Evolutionary conservation across 1,139 yeast species (phyloP).

Genomic region (Yamadazyma dushanensis): DNA sequence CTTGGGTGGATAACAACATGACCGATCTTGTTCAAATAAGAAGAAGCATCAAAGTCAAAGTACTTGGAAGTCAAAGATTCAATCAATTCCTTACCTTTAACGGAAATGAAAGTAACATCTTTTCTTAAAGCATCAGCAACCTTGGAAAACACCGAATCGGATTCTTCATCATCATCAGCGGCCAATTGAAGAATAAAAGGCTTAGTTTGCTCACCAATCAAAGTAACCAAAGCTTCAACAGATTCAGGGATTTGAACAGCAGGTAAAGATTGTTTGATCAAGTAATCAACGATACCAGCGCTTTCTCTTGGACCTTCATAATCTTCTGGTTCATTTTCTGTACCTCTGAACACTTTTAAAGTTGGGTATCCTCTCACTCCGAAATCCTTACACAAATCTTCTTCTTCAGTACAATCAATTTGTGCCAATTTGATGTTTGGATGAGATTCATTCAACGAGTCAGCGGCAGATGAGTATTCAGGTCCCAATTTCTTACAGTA

Average conservation of each 20-base stretch:
- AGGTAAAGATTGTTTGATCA: slow-evolving; percentile 84
- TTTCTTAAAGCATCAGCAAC: slow-evolving; percentile 64
- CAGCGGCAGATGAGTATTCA: slow-evolving; percentile 85
- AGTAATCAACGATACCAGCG: slow-evolving; percentile 71
- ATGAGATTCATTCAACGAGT: slow-evolving; percentile 56
- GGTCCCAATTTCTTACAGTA: slow-evolving; percentile 96
- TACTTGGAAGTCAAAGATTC: slow-evolving; percentile 25
- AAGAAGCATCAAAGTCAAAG: slow-evolving; percentile 21
- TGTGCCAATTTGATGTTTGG: slow-evolving; percentile 78
- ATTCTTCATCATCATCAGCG: slow-evolving; percentile 31
- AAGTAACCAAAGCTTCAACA: slow-evolving; percentile 49
- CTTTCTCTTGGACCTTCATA: slow-evolving; percentile 87
- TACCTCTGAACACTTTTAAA: slow-evolving; percentile 77
- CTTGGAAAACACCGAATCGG: slow-evolving; percentile 49
- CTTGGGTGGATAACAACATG: slow-evolving; percentile 42
- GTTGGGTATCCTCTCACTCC: slow-evolving; percentile 92
- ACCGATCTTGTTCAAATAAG: slow-evolving; percentile 25
- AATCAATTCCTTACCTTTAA: slow-evolving; percentile 40
- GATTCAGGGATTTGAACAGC: slow-evolving; percentile 60
- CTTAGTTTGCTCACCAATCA: slow-evolving; percentile 45
- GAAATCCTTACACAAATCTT: slow-evolving; percentile 71
- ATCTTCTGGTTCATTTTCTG: slow-evolving; percentile 47
- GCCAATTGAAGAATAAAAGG: slow-evolving; percentile 58
- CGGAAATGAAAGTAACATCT: slow-evolving; percentile 58
- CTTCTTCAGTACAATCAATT: slow-evolving; percentile 88